Evolutionary conservation across 345 rosid genomes (phyloP), one percentile per base, ranked within the genome.

Genomic region (Aegle marmelos): DNA sequence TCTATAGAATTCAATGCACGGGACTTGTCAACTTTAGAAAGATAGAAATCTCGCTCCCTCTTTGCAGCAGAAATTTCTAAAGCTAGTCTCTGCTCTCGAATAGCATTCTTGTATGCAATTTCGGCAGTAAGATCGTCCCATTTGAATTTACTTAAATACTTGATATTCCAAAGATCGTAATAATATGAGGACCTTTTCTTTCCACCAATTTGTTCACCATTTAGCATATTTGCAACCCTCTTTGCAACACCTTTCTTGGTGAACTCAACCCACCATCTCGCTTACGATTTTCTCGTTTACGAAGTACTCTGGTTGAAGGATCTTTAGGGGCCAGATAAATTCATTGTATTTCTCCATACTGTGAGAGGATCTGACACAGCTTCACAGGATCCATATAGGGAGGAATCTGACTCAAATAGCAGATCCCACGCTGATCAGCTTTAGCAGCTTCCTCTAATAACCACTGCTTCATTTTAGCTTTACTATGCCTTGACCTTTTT

Each of bases 41-140:
- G 87, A 86, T 92, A 92, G 88, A 96, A 90, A 87, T 96, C 98
- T 22, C 90, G 83, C 76, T 95, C 99, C 76, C 97, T 89, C 87
- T 88, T 96, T 33, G 99, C 99, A 84, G 97, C 97, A 66, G 97
- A 86, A 64, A 92, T 68, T 85, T 94, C 99, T 82, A 95, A 74
- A 56, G 91, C 89, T 27, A 94, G 85, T 82, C 88, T 95, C 88
- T 94, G 98, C 84, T 92, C 92, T 77, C 94, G 72, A 69, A 88
- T 36, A 64, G 97, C 99, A 82, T 79, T 91, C 84, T 92, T 95
- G 79, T 88, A 86, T 41, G 99, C 99, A 17, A 86, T 93, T 81
- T 95, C 98, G 74, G 87, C 93, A 2, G 94, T 91, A 72, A 93
- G 98, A 88, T 93, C 93, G 36, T 95, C 99, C 99, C 99, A 95